Evolutionary conservation across 2,329 filamentous ascomycete genomes (phyloP), one percentile per base, ranked within the genome.

Genomic region (Pseudocercospora cruenta): DNA sequence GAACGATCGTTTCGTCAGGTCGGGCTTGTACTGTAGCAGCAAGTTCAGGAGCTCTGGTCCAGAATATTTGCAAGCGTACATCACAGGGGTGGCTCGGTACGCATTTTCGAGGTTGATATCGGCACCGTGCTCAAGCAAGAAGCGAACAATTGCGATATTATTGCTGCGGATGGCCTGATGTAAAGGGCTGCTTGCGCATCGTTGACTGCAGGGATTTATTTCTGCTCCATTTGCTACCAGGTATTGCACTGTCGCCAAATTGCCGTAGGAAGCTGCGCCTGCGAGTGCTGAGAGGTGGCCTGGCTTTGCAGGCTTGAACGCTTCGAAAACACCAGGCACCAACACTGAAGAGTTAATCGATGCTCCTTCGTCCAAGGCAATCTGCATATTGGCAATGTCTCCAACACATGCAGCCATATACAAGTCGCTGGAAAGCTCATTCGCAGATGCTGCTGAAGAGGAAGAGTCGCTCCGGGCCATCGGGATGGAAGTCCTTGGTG

Each of bases 241-340:
- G 14, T 74, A 66, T 49, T 73, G 64, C 16, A 71, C 75, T 1
- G 71, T 70, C 26, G 68, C 69, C 16, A 71, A 47, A 49, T 77
- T 75, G 33, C 73, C 69, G 43, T 75, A 62, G 0, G 70, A 64
- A 10, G 74, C 74, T 31, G 76, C 76, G n/a, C 75, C 76, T 19
- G 76, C 76, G 4, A 77, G 69, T 10, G 75, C 71, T 4, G 74
- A 75, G 9, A 77, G 71, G 22, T 70, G 68, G 33, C 76, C 76
- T 3, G 72, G 61, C 54, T 77, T 77, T 39, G 76, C 72, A 10
- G 76, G 76, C 62, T 74, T 76, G 71, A 77, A 77, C 10, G 71
- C 67, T 60, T 76, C 72, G 66, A 76, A 77, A 5, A 77, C 68
- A 8, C 68, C 70, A 26, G 66, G 64, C 5, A 77, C 72, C 8